These are phyloP conservation scores for Neurospora pannonica DNA, from an alignment of 495 filamentous ascomycete genomes.

Conservation along the genomic window DNA sequence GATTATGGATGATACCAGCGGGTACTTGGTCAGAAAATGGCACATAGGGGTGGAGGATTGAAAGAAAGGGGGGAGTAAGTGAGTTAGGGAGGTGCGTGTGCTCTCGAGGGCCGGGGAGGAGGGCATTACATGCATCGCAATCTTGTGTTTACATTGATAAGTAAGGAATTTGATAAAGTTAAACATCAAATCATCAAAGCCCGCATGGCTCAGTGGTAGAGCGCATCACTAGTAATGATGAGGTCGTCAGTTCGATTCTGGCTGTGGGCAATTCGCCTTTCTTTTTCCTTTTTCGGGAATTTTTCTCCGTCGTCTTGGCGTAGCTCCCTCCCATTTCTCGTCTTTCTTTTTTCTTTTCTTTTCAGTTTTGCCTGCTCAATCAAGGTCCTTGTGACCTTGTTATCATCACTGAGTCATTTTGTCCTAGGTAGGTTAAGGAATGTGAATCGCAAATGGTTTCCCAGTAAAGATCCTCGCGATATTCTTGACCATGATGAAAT, in stretches of 20 bases:
- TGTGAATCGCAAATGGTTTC: too few relatives aligned
- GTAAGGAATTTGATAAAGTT: too few relatives aligned
- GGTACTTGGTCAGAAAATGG: too few relatives aligned
- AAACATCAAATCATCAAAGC: neutral
- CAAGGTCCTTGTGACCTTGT: neutral
- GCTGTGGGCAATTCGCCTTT: neutral
- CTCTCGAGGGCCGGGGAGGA: too few relatives aligned
- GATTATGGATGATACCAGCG: too few relatives aligned
- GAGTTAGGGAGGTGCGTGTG: too few relatives aligned
- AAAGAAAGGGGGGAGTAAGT: too few relatives aligned
- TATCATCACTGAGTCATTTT: neutral
- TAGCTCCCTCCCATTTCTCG: too few relatives aligned
- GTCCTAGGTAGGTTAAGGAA: too few relatives aligned
- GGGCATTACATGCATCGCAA: too few relatives aligned
- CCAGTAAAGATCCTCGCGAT: neutral
- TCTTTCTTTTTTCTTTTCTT: neutral
- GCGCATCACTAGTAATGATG: neutral
- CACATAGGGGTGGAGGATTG: too few relatives aligned
- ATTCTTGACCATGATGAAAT: neutral
- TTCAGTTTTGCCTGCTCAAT: neutral
- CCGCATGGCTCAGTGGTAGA: neutral
- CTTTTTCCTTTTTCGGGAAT: neutral
- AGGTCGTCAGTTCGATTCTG: neutral
- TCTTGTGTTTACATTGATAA: too few relatives aligned
- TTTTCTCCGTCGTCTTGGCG: neutral